Base-by-base conservation (phyloP, 371 early-diverging fungal species). In the Mucor plumbeus region DNA sequence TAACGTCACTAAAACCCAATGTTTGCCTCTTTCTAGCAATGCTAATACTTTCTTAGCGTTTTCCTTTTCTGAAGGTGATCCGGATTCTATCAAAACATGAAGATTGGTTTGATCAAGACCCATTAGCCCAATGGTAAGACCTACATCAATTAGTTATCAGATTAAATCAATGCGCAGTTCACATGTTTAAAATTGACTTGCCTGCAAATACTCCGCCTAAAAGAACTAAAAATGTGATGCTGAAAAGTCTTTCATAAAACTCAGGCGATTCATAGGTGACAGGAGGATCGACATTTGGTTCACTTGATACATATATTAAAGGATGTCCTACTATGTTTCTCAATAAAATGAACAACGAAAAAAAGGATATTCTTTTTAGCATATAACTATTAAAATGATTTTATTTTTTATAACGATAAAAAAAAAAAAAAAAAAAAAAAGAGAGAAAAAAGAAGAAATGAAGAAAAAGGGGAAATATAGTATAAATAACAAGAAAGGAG, bases 1-100 rank as follows among this genome's bases (percentile, higher is more conserved):
- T 50, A 98, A 78, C 4, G 97, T 96, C 3, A 95, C 95, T 5
- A 95, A 79, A 10, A 95, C 89, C 90, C 92, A 89, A 67, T 94
- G 94, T 48, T 87, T 85, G 64, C 92, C 90, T 62, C 90, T 87
- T 34, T 85, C 75, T 21, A 94, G 68, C 54, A 94, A 80, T 26
- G 84, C 87, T 68, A 81, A 80, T 14, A 95, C 92, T 54, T 80
- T 82, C 36, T 76, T 86, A 4, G 94, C 95, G 67, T 90, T 87
- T 41, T 70, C 73, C 55, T 78, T 79, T 71, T 95, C 91, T 13
- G 68, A 70, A 3, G 80, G 77, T 0, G 86, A 83, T 13, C 94
- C 96, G 9, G 92, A 90, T 70, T 79, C 85, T 64, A 86, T 88
- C 41, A 91, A 71, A 31, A 91, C 89, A 62, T 88, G 86, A 35